Percentiles rank a stretch among this genome's conserved stretches.
Conservation (phyloP, 257 asterid genomes). For the Paraleonurus japonicus region DNA sequence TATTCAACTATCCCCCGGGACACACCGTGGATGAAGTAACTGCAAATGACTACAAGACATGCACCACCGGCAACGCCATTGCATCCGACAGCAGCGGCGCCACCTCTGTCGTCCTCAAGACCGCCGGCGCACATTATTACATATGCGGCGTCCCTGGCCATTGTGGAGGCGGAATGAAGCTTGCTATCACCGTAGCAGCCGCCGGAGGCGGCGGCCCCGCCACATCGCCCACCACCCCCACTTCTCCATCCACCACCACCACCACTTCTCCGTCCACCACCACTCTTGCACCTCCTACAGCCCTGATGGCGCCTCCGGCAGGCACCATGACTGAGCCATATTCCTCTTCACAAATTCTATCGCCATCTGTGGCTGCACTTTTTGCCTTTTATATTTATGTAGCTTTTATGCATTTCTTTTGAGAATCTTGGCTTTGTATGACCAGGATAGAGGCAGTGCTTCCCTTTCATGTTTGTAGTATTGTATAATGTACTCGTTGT, state of each 20-base stretch:
- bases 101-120: constrained; percentile 57
- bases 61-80: constrained; percentile 64
- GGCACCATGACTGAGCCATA: constrained; percentile 26
- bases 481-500: background rate
- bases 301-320: constrained; percentile 19
- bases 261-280: constrained; percentile 24
- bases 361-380: constrained; percentile 32
- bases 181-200: constrained; percentile 43
- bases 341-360: constrained; percentile 33
- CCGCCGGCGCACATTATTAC: constrained; percentile 60
- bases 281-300: constrained; percentile 22
- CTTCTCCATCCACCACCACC: background rate
- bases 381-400: constrained; percentile 8
- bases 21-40: constrained; percentile 87
- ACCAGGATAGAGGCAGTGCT: constrained; percentile 74
- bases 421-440: background rate
- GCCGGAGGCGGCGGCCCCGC: constrained; percentile 13
- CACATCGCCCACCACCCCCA: constrained; percentile 17
- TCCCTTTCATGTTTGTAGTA: background rate
- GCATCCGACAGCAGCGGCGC: constrained; percentile 77
- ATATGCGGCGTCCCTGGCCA: constrained; percentile 64
- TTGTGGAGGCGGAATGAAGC: constrained; percentile 71
- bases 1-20: constrained; percentile 66
- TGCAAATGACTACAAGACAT: constrained; percentile 53
- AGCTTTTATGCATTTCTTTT: constrained; percentile 26